phyloP scores from a whole-genome alignment of 257 asterid genomes.

The Ophiorrhiza pumila region DNA sequence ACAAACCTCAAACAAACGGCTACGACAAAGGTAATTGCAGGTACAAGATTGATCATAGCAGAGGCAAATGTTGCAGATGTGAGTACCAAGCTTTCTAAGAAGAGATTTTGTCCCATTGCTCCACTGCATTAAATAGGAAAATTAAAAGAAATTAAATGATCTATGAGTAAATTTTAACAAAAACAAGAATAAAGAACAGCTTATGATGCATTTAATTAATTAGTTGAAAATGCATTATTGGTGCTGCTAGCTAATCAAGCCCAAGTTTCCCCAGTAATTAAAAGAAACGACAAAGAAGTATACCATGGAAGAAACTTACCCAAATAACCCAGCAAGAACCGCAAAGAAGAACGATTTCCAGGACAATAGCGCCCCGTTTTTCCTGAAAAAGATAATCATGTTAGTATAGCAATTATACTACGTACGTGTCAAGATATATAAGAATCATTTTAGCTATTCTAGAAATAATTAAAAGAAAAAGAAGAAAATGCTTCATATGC shows the following conservation, averaged over 20 bases:
- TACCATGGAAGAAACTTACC: constrained; percentile 25
- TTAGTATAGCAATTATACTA: no score
- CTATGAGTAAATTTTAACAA: no score
- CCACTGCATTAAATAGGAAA: constrained; percentile 39
- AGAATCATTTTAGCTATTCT: no score
- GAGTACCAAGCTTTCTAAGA: constrained; percentile 38
- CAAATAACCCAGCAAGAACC: constrained; percentile 54
- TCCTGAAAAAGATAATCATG: constrained; percentile 30
- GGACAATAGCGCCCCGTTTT: constrained; percentile 49
- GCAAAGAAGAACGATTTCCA: constrained; percentile 35
- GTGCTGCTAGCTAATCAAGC: no score
- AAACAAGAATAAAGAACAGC: no score
- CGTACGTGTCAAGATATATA: no score
- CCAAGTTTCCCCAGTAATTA: no score
- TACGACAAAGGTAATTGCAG: constrained; percentile 54
- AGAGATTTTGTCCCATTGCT: constrained; percentile 55
- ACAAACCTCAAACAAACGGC: constrained; percentile 46
- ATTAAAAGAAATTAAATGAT: no score
- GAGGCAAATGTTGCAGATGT: constrained; percentile 61
- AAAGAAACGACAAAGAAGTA: neutral
- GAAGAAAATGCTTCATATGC: no score
- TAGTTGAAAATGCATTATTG: no score
- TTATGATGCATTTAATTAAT: no score
- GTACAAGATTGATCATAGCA: constrained; percentile 61
- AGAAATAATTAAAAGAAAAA: no score